These are phyloP conservation scores for Lyophyllum decastes DNA, from an alignment of 768 basidiomycete species.

Conservation along the genomic window DNA sequence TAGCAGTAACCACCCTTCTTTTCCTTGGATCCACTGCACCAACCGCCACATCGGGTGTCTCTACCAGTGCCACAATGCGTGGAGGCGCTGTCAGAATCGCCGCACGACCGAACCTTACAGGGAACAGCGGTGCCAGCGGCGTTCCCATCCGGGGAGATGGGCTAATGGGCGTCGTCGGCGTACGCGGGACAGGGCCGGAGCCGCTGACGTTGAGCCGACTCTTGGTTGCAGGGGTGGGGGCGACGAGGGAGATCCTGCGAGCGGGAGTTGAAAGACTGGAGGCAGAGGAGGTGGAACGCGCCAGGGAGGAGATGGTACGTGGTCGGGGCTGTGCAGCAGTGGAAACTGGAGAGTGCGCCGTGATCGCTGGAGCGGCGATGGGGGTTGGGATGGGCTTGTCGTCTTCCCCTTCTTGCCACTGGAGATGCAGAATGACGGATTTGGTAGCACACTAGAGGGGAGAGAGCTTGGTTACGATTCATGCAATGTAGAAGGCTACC, in stretches of 20 bases:
- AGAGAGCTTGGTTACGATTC: background rate
- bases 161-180: slow-evolving; percentile 45
- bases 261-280: slow-evolving; percentile 36
- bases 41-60: slow-evolving; percentile 85
- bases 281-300: slow-evolving; percentile 53
- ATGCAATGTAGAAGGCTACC: slow-evolving; percentile 20
- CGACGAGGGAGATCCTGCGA: slow-evolving; percentile 37
- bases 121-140: slow-evolving; percentile 37
- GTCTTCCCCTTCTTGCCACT: slow-evolving; percentile 75
- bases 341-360: slow-evolving; percentile 19
- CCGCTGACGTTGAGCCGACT: slow-evolving; percentile 39
- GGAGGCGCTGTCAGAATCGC: slow-evolving; percentile 84
- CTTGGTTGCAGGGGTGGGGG: slow-evolving; percentile 28
- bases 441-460: slow-evolving; percentile 78
- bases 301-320: slow-evolving; percentile 52
- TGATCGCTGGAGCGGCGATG: slow-evolving; percentile 13
- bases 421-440: slow-evolving; percentile 80
- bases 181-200: slow-evolving; percentile 8
- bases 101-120: slow-evolving; percentile 63
- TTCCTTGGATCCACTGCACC: slow-evolving; percentile 87
- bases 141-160: slow-evolving; percentile 45
- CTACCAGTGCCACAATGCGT: slow-evolving; percentile 77
- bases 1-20: slow-evolving; percentile 83
- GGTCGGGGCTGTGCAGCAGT: slow-evolving; percentile 32
- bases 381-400: slow-evolving; percentile 22